A percentile compares a stretch with the other conserved stretches of the same genome.
phyloP scores from a whole-genome alignment of 306 rosid genomes.

The Acacia melanoxylon region DNA sequence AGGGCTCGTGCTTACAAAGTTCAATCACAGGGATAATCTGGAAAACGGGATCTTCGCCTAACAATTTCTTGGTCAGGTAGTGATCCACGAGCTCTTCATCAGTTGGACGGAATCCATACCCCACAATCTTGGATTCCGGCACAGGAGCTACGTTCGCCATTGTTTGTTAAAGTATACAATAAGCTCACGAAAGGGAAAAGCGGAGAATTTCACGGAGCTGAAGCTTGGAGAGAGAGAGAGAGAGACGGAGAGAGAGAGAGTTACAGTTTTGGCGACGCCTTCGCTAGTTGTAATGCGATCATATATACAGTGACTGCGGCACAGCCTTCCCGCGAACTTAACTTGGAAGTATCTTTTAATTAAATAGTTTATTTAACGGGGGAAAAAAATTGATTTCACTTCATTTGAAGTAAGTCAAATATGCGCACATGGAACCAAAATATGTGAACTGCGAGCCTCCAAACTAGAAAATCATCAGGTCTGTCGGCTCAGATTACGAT shows the following conservation, averaged over 20 bases:
- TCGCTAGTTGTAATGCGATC: neutral
- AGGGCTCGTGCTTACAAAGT: slow-evolving; percentile 52
- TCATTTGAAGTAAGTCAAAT: no score
- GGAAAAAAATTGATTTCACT: neutral
- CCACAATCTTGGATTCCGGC: slow-evolving; percentile 31
- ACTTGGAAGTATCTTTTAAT: neutral
- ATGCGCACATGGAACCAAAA: no score
- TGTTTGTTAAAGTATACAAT: neutral
- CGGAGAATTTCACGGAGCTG: neutral
- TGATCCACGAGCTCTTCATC: slow-evolving; percentile 60
- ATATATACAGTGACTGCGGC: neutral
- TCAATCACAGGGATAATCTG: slow-evolving; percentile 47
- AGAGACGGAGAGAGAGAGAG: neutral
- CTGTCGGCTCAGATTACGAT: no score
- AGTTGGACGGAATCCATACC: slow-evolving; percentile 66
- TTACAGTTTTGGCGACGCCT: no score
- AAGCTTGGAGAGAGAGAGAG: neutral
- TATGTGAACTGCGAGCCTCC: no score
- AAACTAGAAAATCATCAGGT: no score
- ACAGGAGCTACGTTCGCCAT: slow-evolving; percentile 4
- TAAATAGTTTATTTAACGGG: no score
- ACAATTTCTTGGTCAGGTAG: slow-evolving; percentile 49
- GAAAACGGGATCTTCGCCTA: slow-evolving; percentile 7
- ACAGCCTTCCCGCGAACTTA: neutral
- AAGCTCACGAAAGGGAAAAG: neutral